Evolutionary conservation across 768 basidiomycete species (phyloP).

Genomic region (Erythrobasidium yunnanense): DNA sequence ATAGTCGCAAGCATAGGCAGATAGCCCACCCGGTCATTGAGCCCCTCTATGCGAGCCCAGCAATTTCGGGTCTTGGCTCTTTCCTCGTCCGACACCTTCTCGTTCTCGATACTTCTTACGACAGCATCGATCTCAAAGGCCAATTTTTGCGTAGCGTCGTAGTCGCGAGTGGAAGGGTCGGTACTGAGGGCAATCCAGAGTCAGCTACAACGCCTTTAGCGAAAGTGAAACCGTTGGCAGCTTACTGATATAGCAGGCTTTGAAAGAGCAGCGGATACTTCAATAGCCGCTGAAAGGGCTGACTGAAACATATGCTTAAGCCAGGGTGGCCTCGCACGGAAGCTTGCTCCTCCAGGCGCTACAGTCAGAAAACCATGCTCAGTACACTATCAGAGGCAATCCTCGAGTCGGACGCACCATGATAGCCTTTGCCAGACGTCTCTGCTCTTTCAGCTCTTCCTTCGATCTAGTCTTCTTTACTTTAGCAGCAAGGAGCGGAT

Average conservation of each 20-base stretch:
- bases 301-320: conserved; percentile 84
- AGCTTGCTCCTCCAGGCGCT: conserved; percentile 64
- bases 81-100: conserved; percentile 93
- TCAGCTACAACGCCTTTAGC: no score
- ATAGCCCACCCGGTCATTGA: conserved; percentile 65
- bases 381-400: not conserved
- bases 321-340: conserved; percentile 83
- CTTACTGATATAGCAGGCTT: conserved; percentile 25
- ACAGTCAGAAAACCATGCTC: not conserved
- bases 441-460: conserved; percentile 71
- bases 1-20: not conserved
- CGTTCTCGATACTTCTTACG: conserved; percentile 92
- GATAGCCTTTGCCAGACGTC: conserved; percentile 67
- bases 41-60: conserved; percentile 87
- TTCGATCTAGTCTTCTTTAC: conserved; percentile 44
- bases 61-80: conserved; percentile 76
- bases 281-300: conserved; percentile 90
- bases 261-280: conserved; percentile 94
- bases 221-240: no score
- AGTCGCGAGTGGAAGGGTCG: conserved; percentile 93
- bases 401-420: conserved; percentile 43
- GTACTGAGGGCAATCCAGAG: conserved; percentile 45
- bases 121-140: conserved; percentile 94
- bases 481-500: not conserved
- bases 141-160: conserved; percentile 58